Evolutionary conservation across 805 yeast species (phyloP), one percentile per base, ranked within the genome.

Genomic region (Lachancea kluyveri): DNA sequence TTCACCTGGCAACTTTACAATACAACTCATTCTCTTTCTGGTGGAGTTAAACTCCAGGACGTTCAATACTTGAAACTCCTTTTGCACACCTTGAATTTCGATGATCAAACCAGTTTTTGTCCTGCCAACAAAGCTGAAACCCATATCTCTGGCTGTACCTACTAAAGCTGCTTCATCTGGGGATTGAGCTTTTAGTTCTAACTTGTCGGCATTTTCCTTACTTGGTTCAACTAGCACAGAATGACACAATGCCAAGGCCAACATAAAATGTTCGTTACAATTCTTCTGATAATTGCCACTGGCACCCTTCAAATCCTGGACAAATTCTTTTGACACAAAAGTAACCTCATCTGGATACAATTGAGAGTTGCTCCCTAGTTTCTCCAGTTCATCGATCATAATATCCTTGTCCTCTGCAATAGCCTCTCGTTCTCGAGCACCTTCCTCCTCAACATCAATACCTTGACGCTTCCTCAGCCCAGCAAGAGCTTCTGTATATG

Each of bases 141-240:
- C 94, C 45, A 80, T 63, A 46, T 81, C 79, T 52, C 88, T 69
- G 0, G 92, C 92, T 13, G 92, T 80, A 10, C 78, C 79, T 10
- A 83, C 94, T 36, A 83, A 67, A 1, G 94, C 92, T 17, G 88
- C 87, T 57, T 83, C 94, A 65, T 83, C 94, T 0, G 94, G 94
- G 16, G 87, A 78, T 52, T 82, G 92, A 0, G 92, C 92, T 47
- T 79, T 78, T 22, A 80, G 59, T 16, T 73, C 62, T 31, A 70
- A 44, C 38, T 68, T 77, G 1, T 61, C 68, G 3, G 84, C 76
- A 43, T 74, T 67, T 16, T 67, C 65, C 23, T 77, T 77, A 40
- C 78, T 77, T 22, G 71, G 69, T 47, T 83, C 94, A 17, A 77
- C 72, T 26, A 83, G 55, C 15, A 83, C 92, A 33, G 88, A 76